Conservation (phyloP, 2,329 filamentous ascomycete species). For the Massarina eburnea region DNA sequence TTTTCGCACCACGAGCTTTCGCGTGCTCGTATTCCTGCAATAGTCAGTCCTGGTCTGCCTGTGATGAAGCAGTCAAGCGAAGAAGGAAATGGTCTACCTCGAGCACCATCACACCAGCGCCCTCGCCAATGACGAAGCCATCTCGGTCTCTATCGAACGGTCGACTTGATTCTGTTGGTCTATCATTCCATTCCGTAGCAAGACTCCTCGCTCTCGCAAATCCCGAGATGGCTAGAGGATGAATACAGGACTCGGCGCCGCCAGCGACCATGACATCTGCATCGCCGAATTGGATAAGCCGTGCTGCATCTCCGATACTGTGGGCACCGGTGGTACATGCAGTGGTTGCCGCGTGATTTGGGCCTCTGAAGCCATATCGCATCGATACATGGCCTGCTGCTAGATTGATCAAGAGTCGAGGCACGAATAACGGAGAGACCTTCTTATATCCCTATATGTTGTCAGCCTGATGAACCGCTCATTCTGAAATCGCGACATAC, state of each 20-base stretch:
- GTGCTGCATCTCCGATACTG: constrained; percentile 89
- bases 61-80: neutral
- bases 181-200: constrained; percentile 76
- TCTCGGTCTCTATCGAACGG: constrained; percentile 80
- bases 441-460: constrained; percentile 77
- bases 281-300: constrained; percentile 88
- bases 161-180: constrained; percentile 71
- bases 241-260: constrained; percentile 91
- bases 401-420: constrained; percentile 89
- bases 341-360: constrained; percentile 90
- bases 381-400: constrained; percentile 95
- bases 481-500: constrained; percentile 25
- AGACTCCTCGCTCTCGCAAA: constrained; percentile 87
- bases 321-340: constrained; percentile 96
- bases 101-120: constrained; percentile 81
- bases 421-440: constrained; percentile 91
- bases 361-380: constrained; percentile 83
- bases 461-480: too few relatives aligned
- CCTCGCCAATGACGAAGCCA: constrained; percentile 93
- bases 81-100: constrained; percentile 57
- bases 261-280: constrained; percentile 97
- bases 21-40: constrained; percentile 79
- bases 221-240: constrained; percentile 88
- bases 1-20: constrained; percentile 71
- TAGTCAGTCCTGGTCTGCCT: neutral